Base-by-base conservation (phyloP, 306 rosid species). In the Senna tora region DNA sequence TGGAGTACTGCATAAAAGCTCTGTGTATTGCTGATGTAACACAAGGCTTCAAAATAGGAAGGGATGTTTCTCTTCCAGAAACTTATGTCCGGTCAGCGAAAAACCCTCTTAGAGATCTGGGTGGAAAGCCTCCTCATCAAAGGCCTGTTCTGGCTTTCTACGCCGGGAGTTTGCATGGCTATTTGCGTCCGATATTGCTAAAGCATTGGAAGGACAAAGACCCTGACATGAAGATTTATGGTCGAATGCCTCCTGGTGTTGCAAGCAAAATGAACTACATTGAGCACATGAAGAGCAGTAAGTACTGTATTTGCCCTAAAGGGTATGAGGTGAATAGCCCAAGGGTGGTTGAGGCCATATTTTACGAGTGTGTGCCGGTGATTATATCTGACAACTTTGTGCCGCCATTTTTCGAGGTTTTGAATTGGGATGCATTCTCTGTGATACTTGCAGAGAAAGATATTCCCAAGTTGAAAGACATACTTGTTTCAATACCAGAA, bases 251-350 rank as follows among this genome's bases (percentile, higher is more conserved):
- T 53, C 93, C 81, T 0, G 96, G 96, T 47, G 87, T 89, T 47
- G 88, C 84, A 67, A 84, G 81, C 87, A 94, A 94, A 83, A 87
- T 91, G 95, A 91, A 56, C 38, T 91, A 94, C 89, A 86, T 94
- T 43, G 87, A 89, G 45, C 84, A 85, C 82, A 94, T 89, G 99
- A 85, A 94, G 88, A 91, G 75, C 75, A 94, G 97, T 88, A 86
- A 86, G 77, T 94, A 82, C 84, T 94, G 99, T 20, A 84, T 94
- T 71, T 94, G 99, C 78, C 99, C 99, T 55, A 94, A 91, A 75
- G 99, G 97, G 21, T 89, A 87, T 4, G 97, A 94, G 88, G 97
- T 91, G 77, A 94, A 91, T 75, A 94, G 97, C 70, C 99, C 97
- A 2, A 61, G 96, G 6, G 86, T 94, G 30, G 96, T 91, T 2